Base-by-base conservation (phyloP, 2,329 filamentous ascomycete species). In the Verticillium alfalfae region DNA sequence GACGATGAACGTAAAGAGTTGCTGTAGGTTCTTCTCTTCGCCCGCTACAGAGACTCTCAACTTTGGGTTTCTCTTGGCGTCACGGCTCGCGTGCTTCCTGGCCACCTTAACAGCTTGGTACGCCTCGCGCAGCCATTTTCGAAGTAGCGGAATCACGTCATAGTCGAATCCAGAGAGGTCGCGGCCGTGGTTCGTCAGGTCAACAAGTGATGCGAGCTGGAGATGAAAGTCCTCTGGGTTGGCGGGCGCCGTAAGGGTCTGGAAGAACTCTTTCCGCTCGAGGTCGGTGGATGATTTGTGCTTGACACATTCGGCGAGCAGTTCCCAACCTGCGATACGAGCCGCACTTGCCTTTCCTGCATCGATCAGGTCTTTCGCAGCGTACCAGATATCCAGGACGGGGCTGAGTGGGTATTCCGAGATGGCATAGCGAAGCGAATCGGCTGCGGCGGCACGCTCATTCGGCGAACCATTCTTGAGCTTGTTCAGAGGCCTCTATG, bases 121-220 rank as follows among this genome's bases (percentile, higher is more conserved):
- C 31, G 78, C 78, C 26, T 80, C 76, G 57, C 79, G 77, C 16
- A 90, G 78, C 87, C 88, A 90, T 45, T 70, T 75, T 5, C 83
- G 87, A 45, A 90, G 71, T 9, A 90, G 73, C 1, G 86, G 86
- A 52, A 89, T 79, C 7, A 88, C 78, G 34, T 88, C 84, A 70
- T 89, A 89, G 66, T 89, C 86, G 66, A 90, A 90, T 0, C 88
- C 87, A 7, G 85, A 80, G 9, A 90, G 74, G 64, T 87, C 79
- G 58, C 86, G 86, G 31, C 87, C 88, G 60, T 82, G 78, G 45
- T 81, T 83, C 2, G 86, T 87, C 61, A 90, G 75, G 60, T 88
- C 84, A 36, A 84, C 79, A 22, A 90, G 77, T 16, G 87, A 83
- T 36, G 80, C 80, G n/a, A 90, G 81, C 70, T 89, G 88, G 5